Percentiles rank a stretch among this genome's conserved stretches.
phyloP scores from a whole-genome alignment of 1,284 basidiomycete genomes.

The Pseudozyma hubeiensis region DNA sequence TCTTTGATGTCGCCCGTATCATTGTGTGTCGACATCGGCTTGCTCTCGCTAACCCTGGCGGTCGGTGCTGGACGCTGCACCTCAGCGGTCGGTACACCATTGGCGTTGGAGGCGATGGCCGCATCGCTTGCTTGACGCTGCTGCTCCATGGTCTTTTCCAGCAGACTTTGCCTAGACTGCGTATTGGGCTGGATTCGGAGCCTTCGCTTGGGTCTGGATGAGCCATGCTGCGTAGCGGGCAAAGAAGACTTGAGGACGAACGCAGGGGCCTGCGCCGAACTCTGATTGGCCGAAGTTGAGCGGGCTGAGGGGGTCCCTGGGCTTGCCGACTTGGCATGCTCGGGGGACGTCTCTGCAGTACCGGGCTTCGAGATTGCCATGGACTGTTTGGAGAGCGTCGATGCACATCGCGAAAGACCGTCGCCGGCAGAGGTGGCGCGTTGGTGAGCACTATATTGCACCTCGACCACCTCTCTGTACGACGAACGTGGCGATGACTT shows the following conservation, averaged over 20 bases:
- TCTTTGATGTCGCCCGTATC: background rate
- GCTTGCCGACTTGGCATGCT: background rate
- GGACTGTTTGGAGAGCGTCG: background rate
- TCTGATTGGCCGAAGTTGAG: conserved; percentile 8
- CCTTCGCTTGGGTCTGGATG: conserved; percentile 15
- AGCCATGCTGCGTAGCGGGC: background rate
- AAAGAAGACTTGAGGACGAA: conserved; percentile 7
- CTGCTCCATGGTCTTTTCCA: conserved; percentile 35
- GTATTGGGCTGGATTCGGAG: conserved; percentile 37
- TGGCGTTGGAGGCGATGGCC: conserved; percentile 15
- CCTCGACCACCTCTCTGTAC: conserved; percentile 12
- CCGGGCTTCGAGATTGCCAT: background rate
- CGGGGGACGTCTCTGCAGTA: background rate
- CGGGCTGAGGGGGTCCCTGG: background rate
- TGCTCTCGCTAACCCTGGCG: background rate
- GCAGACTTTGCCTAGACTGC: conserved; percentile 29
- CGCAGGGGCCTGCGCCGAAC: conserved; percentile 13
- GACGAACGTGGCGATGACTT: conserved; percentile 13
- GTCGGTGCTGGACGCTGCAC: background rate
- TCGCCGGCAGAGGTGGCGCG: background rate
- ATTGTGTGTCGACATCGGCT: background rate
- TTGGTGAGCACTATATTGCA: conserved; percentile 8
- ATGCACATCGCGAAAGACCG: background rate
- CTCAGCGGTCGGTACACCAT: background rate
- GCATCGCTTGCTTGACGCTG: conserved; percentile 9